A percentile compares a stretch with the other conserved stretches of the same genome.
Conservation (phyloP, 768 basidiomycete genomes). For the Collybiopsis confluens region DNA sequence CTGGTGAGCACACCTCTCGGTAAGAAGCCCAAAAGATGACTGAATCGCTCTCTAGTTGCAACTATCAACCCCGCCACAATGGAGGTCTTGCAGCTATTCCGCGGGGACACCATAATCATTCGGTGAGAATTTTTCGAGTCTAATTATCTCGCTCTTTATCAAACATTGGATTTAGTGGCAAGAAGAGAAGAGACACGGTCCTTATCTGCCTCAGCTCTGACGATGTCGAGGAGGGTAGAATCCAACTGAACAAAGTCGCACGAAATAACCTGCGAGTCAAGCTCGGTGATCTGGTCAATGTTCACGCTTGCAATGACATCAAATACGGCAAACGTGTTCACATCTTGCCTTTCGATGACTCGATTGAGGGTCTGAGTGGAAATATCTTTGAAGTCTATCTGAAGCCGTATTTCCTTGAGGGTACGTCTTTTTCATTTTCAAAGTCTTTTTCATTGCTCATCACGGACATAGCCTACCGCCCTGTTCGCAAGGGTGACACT, state of each 20-base stretch:
- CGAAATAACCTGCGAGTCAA: conserved; percentile 98
- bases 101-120: conserved; percentile 94
- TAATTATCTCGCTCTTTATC: background rate
- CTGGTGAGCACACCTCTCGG: conserved; percentile 46
- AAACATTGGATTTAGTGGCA: conserved; percentile 55
- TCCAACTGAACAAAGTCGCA: conserved; percentile 99
- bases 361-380: conserved; percentile 94
- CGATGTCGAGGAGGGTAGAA: conserved; percentile 96
- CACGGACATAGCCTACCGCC: conserved; percentile 67
- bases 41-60: conserved; percentile 55
- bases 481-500: conserved; percentile 95
- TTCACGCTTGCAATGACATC: conserved; percentile 95
- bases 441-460: background rate
- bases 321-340: conserved; percentile 99
- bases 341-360: conserved; percentile 96
- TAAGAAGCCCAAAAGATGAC: background rate
- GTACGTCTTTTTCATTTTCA: conserved; percentile 29
- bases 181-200: conserved; percentile 96
- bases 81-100: conserved; percentile 90
- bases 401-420: conserved; percentile 98
- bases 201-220: conserved; percentile 95
- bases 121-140: conserved; percentile 45
- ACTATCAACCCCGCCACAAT: conserved; percentile 95
- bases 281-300: conserved; percentile 92
- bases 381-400: conserved; percentile 99